These are phyloP conservation scores for Erythrophleum fordii DNA, from an alignment of 306 rosid genomes.

Conservation along the genomic window DNA sequence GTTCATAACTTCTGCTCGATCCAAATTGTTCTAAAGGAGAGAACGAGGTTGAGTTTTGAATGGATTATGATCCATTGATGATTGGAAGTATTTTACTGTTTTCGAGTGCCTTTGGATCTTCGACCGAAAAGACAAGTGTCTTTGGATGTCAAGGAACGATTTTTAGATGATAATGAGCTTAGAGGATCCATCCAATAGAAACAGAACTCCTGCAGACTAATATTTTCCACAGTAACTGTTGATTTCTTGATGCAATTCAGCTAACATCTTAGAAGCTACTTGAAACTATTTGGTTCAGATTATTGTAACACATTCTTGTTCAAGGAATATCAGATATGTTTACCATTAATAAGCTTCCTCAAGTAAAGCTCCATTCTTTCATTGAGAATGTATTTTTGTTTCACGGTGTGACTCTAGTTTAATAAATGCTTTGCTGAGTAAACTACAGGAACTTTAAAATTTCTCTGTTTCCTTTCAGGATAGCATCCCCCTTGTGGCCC, in stretches of 20 bases:
- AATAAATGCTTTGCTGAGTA: background rate
- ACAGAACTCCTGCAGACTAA: background rate
- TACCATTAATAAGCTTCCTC: background rate
- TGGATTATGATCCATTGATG: background rate
- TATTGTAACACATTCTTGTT: background rate
- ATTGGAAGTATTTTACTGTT: background rate
- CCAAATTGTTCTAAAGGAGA: background rate
- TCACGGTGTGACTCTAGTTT: background rate
- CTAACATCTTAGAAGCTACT: background rate
- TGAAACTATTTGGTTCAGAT: background rate
- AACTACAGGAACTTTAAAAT: background rate
- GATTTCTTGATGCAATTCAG: background rate
- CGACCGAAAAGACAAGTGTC: background rate
- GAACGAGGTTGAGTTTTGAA: background rate
- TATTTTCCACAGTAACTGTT: background rate
- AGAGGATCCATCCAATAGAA: background rate
- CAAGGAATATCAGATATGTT: background rate
- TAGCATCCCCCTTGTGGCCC: background rate
- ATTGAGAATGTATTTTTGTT: background rate
- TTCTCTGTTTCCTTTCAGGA: background rate
- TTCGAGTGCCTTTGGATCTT: background rate
- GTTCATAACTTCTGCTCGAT: background rate
- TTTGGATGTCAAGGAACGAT: constrained; percentile 1
- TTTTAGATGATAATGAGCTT: background rate
- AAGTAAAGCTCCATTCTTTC: background rate